Evolutionary conservation across 2,329 filamentous ascomycete species (phyloP), one percentile per base, ranked within the genome.

Genomic region (Bipolaris zeicola): DNA sequence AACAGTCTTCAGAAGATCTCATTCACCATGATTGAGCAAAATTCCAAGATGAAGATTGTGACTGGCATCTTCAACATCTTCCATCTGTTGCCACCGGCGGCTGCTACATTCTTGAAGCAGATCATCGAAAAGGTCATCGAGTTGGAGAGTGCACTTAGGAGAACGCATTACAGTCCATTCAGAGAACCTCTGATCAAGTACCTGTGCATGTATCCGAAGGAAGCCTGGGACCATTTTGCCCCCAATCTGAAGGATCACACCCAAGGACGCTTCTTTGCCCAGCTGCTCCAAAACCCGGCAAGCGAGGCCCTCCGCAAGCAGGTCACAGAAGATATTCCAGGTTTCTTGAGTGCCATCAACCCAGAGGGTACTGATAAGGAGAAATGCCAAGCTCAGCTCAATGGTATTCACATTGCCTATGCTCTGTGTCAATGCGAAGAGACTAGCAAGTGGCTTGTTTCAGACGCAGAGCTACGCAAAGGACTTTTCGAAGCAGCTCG

Each of bases 51-150:
- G 89, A 96, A 95, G 78, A 90, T 98, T 44, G 92, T 98, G 36
- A 90, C 92, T 2, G 91, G 94, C 0, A 96, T 98, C 51, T 89
- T 99, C 74, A 95, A 96, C 71, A 94, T 99, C 54, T 99, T 99
- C 75, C 93, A 98, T 73, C 83, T 99, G n/a, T 82, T 99, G 4
- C 95, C 96, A 0, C 85, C 91, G 0, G 92, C 92, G 8, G 96
- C 96, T 1, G 91, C 93, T 58, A 87, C 89, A 14, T 99, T 99
- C 74, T 92, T 98, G 76, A 91, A 93, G 58, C 87, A 90, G 28
- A 84, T 99, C 41, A 91, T 98, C 46, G 90, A 96, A 64, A 91
- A 90, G 49, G 91, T 96, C n/a, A 81, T 99, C 53, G 89, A 92
- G 39, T 82, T 99, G 0, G 95, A 99, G 75, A 86, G 89, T 50